These are phyloP conservation scores for Scenedesmus sp. DNA, from an alignment of 163 green algal genomes.

Conservation along the genomic window DNA sequence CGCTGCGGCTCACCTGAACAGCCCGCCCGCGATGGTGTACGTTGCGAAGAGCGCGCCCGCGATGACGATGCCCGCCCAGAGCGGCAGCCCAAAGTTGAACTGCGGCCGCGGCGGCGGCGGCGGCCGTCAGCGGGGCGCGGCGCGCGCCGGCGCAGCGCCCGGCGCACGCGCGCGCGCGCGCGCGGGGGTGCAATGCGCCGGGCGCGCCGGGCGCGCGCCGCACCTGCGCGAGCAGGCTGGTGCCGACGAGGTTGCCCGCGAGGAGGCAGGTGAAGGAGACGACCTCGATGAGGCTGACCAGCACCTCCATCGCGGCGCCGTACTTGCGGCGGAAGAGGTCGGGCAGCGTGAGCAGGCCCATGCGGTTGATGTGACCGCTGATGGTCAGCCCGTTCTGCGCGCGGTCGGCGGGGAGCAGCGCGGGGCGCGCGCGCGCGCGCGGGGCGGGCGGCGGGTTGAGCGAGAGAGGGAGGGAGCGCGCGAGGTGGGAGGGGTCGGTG, in stretches of 20 bases:
- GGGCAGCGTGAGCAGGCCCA: conserved; percentile 52
- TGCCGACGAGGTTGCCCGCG: conserved; percentile 61
- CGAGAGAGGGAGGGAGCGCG: too few species aligned
- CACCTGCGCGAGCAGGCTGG: conserved; percentile 53
- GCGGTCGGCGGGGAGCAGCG: too few species aligned
- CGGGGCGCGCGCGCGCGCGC: too few species aligned
- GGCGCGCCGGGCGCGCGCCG: too few species aligned
- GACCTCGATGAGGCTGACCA: conserved; percentile 48
- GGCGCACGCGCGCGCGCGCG: too few species aligned
- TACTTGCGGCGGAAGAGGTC: conserved; percentile 54
- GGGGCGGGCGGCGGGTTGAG: too few species aligned
- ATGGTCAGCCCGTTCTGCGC: conserved; percentile 52
- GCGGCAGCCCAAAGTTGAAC: conserved; percentile 51
- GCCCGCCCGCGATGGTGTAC: conserved; percentile 51
- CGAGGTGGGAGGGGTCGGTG: too few species aligned
- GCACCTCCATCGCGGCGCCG: conserved; percentile 47
- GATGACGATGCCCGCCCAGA: conserved; percentile 42
- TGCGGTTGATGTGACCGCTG: conserved; percentile 52
- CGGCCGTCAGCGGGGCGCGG: too few species aligned
- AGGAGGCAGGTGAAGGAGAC: conserved; percentile 55
- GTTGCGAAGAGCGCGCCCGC: conserved; percentile 35
- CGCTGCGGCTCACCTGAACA: too few species aligned
- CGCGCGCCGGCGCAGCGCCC: too few species aligned
- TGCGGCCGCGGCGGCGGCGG: too few species aligned
- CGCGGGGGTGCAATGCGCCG: too few species aligned